A percentile compares a stretch with the other conserved stretches of the same genome.
Conservation (phyloP, 257 asterid genomes). For the Nicotiana tabacum region DNA sequence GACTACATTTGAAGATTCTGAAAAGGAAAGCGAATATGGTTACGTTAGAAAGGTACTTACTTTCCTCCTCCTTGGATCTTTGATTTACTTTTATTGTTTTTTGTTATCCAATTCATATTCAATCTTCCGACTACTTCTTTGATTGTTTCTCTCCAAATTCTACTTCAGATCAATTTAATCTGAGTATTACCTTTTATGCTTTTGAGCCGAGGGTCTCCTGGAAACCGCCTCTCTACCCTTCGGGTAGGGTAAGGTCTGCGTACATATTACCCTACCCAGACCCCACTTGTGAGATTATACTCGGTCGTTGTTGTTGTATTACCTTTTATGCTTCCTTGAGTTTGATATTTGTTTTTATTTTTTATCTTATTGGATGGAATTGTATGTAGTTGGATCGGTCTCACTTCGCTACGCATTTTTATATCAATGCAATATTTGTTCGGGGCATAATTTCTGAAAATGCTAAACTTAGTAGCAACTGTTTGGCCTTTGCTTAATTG, state of each 20-base stretch:
- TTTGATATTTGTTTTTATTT: too few relatives aligned
- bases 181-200: neutral
- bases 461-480: neutral
- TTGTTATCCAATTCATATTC: neutral
- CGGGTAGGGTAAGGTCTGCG: too few relatives aligned
- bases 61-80: neutral
- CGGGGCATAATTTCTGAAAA: neutral
- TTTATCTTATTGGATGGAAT: neutral
- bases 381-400: neutral
- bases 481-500: neutral
- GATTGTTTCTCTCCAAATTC: neutral
- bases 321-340: neutral
- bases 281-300: too few relatives aligned
- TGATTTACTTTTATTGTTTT: neutral
- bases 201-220: neutral
- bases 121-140: neutral
- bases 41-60: neutral
- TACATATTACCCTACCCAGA: too few relatives aligned
- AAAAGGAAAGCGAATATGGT: conserved; percentile 8
- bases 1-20: conserved; percentile 5
- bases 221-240: too few relatives aligned
- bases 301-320: neutral
- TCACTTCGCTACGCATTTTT: neutral
- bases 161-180: neutral
- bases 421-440: neutral